Evolutionary conservation across 805 yeast species (phyloP).

Genomic region (Yarrowia phangngaensis): DNA sequence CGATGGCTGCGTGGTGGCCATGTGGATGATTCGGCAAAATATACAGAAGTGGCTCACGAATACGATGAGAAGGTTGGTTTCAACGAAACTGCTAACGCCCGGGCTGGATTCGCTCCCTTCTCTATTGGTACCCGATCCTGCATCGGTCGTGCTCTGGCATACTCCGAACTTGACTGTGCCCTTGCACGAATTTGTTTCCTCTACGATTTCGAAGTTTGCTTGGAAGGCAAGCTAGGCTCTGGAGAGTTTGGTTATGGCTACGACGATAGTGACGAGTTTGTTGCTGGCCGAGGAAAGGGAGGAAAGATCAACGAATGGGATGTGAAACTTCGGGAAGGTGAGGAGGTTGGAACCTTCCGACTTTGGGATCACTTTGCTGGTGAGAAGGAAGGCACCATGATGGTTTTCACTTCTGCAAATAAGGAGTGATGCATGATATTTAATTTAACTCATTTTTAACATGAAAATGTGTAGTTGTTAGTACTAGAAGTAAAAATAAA

Average conservation of each 20-base stretch:
- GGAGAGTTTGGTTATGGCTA: conserved; percentile 29
- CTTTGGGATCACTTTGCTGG: conserved; percentile 30
- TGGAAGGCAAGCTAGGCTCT: conserved; percentile 28
- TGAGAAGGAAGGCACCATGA: conserved; percentile 30
- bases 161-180: conserved; percentile 29
- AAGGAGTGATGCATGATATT: conserved; percentile 21
- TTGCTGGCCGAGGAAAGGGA: conserved; percentile 25
- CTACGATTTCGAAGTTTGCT: conserved; percentile 29
- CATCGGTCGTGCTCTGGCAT: conserved; percentile 29
- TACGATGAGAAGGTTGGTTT: conserved; percentile 5
- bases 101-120: conserved; percentile 29
- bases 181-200: conserved; percentile 28
- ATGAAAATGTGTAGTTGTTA: too few relatives aligned
- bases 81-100: conserved; percentile 21
- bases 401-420: conserved; percentile 16
- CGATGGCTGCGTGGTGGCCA: conserved; percentile 29
- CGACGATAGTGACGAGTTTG: conserved; percentile 24
- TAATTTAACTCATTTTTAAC: too few relatives aligned
- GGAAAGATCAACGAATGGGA: conserved; percentile 26
- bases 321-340: conserved; percentile 27
- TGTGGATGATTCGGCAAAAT: conserved; percentile 16
- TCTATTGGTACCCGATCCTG: conserved; percentile 30
- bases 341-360: conserved; percentile 26
- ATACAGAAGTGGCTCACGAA: conserved; percentile 8
- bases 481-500: too few relatives aligned